Evolutionary conservation across 768 basidiomycete genomes (phyloP), one percentile per base, ranked within the genome.

Genomic region (Sporobolomyces roseus): DNA sequence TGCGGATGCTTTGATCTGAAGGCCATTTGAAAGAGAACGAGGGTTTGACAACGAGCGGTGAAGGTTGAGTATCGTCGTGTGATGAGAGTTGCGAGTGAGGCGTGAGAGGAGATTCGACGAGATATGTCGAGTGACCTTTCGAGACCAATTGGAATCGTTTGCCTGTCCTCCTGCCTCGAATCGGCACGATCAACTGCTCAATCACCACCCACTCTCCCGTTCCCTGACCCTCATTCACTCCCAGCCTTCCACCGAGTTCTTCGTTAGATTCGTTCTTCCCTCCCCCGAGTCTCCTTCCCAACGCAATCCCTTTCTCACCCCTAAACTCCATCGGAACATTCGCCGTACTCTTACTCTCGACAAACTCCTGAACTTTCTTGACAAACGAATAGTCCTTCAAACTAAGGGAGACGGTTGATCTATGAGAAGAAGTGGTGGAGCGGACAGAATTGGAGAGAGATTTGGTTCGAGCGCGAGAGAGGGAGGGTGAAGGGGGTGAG

Each of bases 1-100:
- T 4, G 25, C 3, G 7, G 32, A 56, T 38, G 29, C 19, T 2
- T 23, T 38, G 48, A 29, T 27, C 30, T 23, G 14, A 16, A 3
- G 67, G 55, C 63, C 63, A 65, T 33, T n/a, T 3, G 63, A 65
- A 65, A 4, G 55, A 50, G 36, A 23, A 5, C 56, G 33, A 5
- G 63, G 63, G 0, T 2, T 29, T 25, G 56, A 32, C 21, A 21
- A 10, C 36, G 54, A 36, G 38, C 17, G 38, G 38, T 14, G 32
- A n/a, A 7, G n/a, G n/a, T n/a, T n/a, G 14, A 32, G 53, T 3
- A 23, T 54, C 30, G 59, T 33, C 16, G 19, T 17, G 46, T 29
- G 23, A 12, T n/a, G 8, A 29, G 27, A 27, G 21, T 35, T 1
- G n/a, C n/a, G n/a, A n/a, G n/a, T n/a, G n/a, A n/a, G n/a, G n/a